Conservation (phyloP, 2,329 filamentous ascomycete genomes). For the Sordariomycetes sp. region DNA sequence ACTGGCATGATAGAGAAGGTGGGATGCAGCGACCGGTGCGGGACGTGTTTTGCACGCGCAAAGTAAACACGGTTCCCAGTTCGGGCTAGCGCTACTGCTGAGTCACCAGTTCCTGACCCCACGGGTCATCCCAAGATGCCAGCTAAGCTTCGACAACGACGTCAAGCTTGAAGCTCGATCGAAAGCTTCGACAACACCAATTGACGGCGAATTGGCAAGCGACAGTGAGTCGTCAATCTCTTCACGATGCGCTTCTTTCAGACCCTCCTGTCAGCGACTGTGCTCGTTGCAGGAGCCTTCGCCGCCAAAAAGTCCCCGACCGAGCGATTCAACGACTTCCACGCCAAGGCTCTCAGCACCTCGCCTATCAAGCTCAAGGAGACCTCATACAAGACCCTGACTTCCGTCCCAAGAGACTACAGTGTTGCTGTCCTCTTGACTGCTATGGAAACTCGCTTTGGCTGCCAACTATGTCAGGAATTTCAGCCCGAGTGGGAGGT, state of each 20-base stretch:
- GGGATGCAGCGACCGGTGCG: conserved; percentile 8
- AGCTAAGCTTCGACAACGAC: too few relatives aligned
- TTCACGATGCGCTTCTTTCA: conserved; percentile 60
- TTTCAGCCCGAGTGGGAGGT: conserved; percentile 95
- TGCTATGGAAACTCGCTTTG: conserved; percentile 73
- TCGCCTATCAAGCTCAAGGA: conserved; percentile 73
- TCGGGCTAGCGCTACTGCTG: background rate
- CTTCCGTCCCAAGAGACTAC: conserved; percentile 72
- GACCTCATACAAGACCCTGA: conserved; percentile 64
- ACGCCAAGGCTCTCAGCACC: conserved; percentile 54
- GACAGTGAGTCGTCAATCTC: too few relatives aligned
- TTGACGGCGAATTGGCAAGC: too few relatives aligned
- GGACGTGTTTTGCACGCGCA: conserved; percentile 15
- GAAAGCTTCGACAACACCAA: too few relatives aligned
- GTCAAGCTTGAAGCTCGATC: too few relatives aligned
- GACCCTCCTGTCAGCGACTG: conserved; percentile 52
- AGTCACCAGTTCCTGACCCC: background rate
- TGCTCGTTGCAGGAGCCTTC: conserved; percentile 50
- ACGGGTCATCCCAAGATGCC: background rate
- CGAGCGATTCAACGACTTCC: conserved; percentile 64
- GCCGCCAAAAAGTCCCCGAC: conserved; percentile 54
- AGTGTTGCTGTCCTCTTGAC: conserved; percentile 76
- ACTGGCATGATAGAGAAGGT: conserved; percentile 3
- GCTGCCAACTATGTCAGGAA: conserved; percentile 77
- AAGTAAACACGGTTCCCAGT: conserved; percentile 17